Conservation (phyloP, 352 stramenopile genomes). For the Pythium rhizo-oryzae region DNA sequence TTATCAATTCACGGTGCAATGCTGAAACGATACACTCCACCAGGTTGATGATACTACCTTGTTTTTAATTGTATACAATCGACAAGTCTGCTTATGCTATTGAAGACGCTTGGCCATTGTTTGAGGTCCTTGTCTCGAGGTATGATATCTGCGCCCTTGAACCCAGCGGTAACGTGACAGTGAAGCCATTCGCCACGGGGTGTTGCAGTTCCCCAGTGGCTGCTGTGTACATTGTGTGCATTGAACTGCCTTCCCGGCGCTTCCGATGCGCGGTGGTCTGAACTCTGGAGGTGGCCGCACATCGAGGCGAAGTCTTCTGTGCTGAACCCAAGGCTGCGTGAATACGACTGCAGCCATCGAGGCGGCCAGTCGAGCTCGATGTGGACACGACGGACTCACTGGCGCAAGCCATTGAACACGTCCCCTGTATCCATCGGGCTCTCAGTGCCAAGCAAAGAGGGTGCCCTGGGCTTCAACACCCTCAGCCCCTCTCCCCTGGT, state of each 20-base stretch:
- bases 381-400: constrained; percentile 8
- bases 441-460: constrained; percentile 14
- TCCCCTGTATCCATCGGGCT: neutral
- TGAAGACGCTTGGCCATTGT: too few species aligned
- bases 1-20: neutral
- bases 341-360: constrained; percentile 6
- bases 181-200: constrained; percentile 3
- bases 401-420: neutral
- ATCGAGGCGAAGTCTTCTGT: neutral
- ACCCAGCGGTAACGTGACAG: constrained; percentile 9
- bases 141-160: constrained; percentile 7
- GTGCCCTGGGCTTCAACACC: neutral
- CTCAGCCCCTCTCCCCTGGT: neutral
- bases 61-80: too few species aligned
- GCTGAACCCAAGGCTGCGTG: constrained; percentile 2
- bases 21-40: neutral
- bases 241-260: neutral
- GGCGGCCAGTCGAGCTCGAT: neutral
- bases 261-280: too few species aligned
- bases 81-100: too few species aligned
- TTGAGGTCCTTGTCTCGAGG: neutral
- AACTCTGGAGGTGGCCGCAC: too few species aligned
- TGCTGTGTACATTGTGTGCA: neutral
- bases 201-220: too few species aligned
- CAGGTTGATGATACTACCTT: too few species aligned